These are phyloP conservation scores for Cyberlindnera veronae DNA, from an alignment of 805 yeast species.

Conservation along the genomic window DNA sequence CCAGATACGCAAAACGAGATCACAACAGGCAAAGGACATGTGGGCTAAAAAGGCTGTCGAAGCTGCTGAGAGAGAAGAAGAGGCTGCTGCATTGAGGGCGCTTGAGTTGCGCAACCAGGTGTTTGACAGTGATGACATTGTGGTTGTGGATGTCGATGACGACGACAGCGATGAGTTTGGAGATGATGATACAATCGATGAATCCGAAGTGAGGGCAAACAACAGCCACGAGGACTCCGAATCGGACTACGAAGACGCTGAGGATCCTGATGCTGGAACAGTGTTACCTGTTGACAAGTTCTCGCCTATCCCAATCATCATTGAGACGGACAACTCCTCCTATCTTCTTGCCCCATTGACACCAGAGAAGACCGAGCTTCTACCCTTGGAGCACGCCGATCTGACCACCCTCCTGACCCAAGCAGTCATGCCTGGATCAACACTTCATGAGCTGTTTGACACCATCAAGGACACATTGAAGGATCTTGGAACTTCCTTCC, in stretches of 20 bases:
- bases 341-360: slow-evolving; percentile 22
- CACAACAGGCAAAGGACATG: no score
- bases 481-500: slow-evolving; percentile 19
- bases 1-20: no score
- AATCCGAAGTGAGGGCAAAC: slow-evolving; percentile 8
- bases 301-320: slow-evolving; percentile 20
- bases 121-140: neutral
- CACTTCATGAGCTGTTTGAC: slow-evolving; percentile 17
- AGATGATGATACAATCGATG: slow-evolving; percentile 9
- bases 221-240: no score
- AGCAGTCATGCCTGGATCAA: slow-evolving; percentile 11
- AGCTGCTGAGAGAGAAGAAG: no score
- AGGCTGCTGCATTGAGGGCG: no score
- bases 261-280: neutral
- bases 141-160: neutral
- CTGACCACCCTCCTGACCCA: slow-evolving; percentile 21
- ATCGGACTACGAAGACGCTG: no score
- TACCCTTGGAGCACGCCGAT: slow-evolving; percentile 14
- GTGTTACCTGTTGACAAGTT: slow-evolving; percentile 1
- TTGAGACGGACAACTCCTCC: slow-evolving; percentile 19
- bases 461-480: slow-evolving; percentile 18
- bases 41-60: no score
- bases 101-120: neutral
- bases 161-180: slow-evolving; percentile 4
- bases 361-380: neutral